Conservation (phyloP, 352 stramenopile genomes). For the Phytopythium sindhum region DNA sequence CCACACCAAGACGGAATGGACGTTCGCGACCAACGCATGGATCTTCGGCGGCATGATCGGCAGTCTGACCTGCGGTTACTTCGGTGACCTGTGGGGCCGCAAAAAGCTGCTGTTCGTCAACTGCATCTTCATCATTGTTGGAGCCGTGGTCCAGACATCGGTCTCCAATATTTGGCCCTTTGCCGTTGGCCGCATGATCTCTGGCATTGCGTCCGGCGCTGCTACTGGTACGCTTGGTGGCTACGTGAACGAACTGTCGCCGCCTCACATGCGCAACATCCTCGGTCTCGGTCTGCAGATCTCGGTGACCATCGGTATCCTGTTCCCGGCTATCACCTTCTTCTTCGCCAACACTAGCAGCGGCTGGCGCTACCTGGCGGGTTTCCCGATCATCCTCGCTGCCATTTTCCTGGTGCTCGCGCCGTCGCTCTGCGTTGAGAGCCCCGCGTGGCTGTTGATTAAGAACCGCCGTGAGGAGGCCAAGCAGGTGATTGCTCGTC, state of each 20-base stretch:
- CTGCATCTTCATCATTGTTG: not conserved
- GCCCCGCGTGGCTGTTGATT: slow-evolving; percentile 8
- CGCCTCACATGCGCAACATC: slow-evolving; percentile 4
- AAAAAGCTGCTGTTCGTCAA: slow-evolving; percentile 21
- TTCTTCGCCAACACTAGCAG: slow-evolving; percentile 48
- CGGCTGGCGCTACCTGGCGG: slow-evolving; percentile 37
- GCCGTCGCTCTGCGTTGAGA: slow-evolving; percentile 40
- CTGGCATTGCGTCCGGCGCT: slow-evolving; percentile 30
- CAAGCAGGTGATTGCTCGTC: slow-evolving; percentile 14
- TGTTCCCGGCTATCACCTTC: slow-evolving; percentile 38
- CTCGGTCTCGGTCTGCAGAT: slow-evolving; percentile 26
- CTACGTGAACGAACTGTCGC: slow-evolving; percentile 14
- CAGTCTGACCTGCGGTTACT: slow-evolving; percentile 28
- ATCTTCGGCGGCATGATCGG: slow-evolving; percentile 53
- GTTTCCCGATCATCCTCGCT: slow-evolving; percentile 43
- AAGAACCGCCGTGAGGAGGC: slow-evolving; percentile 10
- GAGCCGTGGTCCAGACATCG: not conserved
- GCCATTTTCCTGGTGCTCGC: slow-evolving; percentile 35
- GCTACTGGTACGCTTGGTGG: slow-evolving; percentile 20
- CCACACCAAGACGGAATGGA: slow-evolving; percentile 5
- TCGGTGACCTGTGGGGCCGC: slow-evolving; percentile 14
- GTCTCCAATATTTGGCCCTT: not conserved
- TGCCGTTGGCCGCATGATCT: not conserved
- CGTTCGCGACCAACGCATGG: slow-evolving; percentile 31
- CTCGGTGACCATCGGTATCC: slow-evolving; percentile 18